Evolutionary conservation across 179 eudicot genomes (phyloP).

Genomic region (Heliamphora pulchella): DNA sequence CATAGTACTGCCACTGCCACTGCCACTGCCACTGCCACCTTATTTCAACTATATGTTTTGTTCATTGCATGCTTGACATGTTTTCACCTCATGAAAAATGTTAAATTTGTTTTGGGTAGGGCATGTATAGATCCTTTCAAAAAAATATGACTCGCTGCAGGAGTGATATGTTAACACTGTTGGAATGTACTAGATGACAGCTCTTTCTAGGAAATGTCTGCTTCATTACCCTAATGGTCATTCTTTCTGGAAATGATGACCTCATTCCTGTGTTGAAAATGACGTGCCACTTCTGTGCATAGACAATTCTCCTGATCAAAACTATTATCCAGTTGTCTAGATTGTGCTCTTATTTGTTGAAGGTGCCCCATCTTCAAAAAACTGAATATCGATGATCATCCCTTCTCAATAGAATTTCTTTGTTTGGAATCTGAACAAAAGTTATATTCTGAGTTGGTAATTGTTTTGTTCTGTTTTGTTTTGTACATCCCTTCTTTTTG

Average conservation of each 20-base stretch:
- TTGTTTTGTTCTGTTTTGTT: slow-evolving; percentile 17
- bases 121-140: background rate
- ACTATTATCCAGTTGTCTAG: background rate
- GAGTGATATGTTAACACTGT: background rate
- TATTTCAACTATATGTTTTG: slow-evolving; percentile 1
- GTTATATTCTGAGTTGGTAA: slow-evolving; percentile 3
- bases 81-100: slow-evolving; percentile 11
- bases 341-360: slow-evolving; percentile 4
- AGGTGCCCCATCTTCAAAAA: background rate
- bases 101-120: background rate
- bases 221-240: background rate
- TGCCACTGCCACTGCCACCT: too few relatives aligned
- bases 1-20: too few relatives aligned
- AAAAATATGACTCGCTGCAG: background rate
- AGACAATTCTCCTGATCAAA: background rate
- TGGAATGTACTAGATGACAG: background rate
- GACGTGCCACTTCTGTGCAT: background rate
- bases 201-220: background rate
- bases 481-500: background rate
- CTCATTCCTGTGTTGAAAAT: background rate
- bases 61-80: background rate
- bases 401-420: background rate
- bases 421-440: slow-evolving; percentile 15
- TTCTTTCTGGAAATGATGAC: background rate
- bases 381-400: background rate